Evolutionary conservation across 768 basidiomycete species (phyloP), one percentile per base, ranked within the genome.

Genomic region (Pisolithus orientalis): DNA sequence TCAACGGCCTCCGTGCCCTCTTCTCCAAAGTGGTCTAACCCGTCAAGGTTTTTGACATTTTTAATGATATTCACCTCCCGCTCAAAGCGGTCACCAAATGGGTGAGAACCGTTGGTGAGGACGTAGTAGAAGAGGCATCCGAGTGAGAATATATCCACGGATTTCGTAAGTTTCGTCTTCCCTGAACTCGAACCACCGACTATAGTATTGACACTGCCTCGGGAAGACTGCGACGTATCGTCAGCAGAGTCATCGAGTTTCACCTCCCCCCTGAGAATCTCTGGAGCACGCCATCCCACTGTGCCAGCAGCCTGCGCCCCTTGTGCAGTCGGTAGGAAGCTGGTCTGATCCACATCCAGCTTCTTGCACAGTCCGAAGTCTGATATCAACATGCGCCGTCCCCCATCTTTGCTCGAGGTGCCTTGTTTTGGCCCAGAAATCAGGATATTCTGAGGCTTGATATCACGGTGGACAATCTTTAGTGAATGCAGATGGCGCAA

Each of bases 341-440:
- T 94, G 47, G 93, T 94, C 77, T 98, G 94, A 69, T 97, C 96
- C 37, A 90, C 73, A 58, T 97, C 94, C 43, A 98, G 77, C 66
- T 90, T 93, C 68, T 94, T 94, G 66, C 95, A 97, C 47, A 99
- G 76, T 34, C 96, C 96, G 65, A 99, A 98, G 70, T 99, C 96
- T 1, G 94, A 96, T 53, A 94, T 94, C 54, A 94, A 72, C 91
- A 94, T 93, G 45, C 90, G 75, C 59, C 90, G 71, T 64, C 67
- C 79, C 44, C 66, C 69, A 59, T 65, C 72, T 62, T 63, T 71
- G 55, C 70, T 70, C 31, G 39, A 47, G 8, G 70, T 72, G 16
- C 76, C 80, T 47, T 74, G 76, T 61, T 86, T 87, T 2, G 81
- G 80, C 13, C 73, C 74, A 13, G 91, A 90, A 10, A 98, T 78